phyloP scores from a whole-genome alignment of 139 green algal species.

The Trebouxia sp. region DNA sequence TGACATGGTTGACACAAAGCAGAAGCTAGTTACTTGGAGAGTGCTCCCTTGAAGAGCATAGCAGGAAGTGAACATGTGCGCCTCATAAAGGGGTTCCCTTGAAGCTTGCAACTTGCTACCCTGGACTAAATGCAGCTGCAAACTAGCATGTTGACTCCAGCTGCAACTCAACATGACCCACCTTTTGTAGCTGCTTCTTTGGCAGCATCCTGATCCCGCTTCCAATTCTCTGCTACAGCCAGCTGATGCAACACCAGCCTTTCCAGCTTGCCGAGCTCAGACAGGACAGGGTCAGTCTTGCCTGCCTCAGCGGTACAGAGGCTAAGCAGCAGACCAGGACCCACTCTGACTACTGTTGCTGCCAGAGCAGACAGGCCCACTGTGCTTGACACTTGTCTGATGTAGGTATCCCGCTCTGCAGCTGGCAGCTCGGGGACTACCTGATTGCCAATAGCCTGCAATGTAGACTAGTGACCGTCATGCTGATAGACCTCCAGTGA shows the following conservation, averaged over 20 bases:
- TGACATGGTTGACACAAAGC: no score
- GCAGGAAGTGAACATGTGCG: no score
- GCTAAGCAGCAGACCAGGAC: constrained; percentile 16
- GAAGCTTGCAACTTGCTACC: no score
- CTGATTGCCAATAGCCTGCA: constrained; percentile 6
- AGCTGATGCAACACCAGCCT: constrained; percentile 67
- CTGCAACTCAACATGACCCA: no score
- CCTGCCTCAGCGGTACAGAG: background rate
- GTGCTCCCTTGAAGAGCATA: no score
- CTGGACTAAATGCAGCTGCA: no score
- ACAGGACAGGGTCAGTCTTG: background rate
- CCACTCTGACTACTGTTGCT: constrained; percentile 65
- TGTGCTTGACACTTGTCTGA: constrained; percentile 48
- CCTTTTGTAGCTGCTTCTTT: constrained; percentile 13
- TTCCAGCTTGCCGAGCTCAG: constrained; percentile 69
- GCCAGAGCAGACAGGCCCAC: constrained; percentile 67
- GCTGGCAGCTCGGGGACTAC: constrained; percentile 40
- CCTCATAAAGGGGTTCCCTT: no score
- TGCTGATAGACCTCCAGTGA: no score
- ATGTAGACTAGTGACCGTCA: background rate
- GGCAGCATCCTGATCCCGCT: constrained; percentile 35
- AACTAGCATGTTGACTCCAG: no score
- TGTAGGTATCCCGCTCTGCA: constrained; percentile 45
- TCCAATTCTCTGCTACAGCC: constrained; percentile 60
- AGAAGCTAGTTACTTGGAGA: no score